phyloP scores from a whole-genome alignment of 768 basidiomycete species.

The Trametes punicea region DNA sequence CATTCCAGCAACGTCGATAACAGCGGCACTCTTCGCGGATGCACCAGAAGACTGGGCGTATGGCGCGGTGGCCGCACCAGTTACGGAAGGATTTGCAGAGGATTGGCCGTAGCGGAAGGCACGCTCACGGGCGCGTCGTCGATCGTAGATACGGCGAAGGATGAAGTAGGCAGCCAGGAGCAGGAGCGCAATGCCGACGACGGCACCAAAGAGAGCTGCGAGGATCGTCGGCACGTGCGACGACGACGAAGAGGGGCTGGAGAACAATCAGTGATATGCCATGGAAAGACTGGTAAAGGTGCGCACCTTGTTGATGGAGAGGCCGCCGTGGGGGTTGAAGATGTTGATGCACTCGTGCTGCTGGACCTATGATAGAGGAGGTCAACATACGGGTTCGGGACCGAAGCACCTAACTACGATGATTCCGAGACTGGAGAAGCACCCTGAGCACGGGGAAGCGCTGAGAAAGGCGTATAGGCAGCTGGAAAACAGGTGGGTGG shows the following conservation, averaged over 20 bases:
- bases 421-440: not conserved
- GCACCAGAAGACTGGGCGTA: not conserved
- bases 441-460: not conserved
- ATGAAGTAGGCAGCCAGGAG: conserved; percentile 14
- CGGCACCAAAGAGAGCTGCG: conserved; percentile 21
- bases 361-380: not conserved
- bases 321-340: not conserved
- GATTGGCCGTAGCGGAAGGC: conserved; percentile 22
- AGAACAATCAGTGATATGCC: not conserved
- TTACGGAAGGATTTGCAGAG: conserved; percentile 8
- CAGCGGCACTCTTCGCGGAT: not conserved
- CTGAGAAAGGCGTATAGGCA: too few species aligned
- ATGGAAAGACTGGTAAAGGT: not conserved
- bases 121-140: conserved; percentile 20
- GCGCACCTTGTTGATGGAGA: not conserved
- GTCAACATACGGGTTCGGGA: not conserved
- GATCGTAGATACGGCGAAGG: conserved; percentile 18
- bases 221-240: conserved; percentile 14
- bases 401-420: not conserved
- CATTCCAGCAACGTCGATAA: not conserved
- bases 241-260: conserved; percentile 8
- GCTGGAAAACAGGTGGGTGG: not conserved
- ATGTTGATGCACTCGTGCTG: not conserved
- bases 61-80: not conserved
- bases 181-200: conserved; percentile 22